Evolutionary conservation across 306 rosid genomes (phyloP).

Genomic region (Cyamopsis tetragonoloba): DNA sequence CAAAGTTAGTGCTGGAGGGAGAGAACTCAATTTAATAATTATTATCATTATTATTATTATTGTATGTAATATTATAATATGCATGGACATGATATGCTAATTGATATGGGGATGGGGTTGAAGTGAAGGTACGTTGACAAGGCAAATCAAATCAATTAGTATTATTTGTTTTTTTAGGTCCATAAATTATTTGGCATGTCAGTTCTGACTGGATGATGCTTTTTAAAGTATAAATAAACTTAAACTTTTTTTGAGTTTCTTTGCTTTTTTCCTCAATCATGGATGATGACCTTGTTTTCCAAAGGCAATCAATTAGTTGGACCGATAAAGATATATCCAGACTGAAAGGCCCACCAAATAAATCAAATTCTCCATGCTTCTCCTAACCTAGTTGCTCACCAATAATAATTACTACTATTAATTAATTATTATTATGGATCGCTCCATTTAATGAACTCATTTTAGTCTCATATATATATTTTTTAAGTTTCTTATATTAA

Average conservation of each 20-base stretch:
- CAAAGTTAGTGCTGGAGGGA: not conserved
- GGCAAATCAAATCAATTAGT: not conserved
- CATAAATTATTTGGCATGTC: slow-evolving; percentile 23
- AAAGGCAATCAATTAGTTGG: slow-evolving; percentile 14
- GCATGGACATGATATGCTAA: slow-evolving; percentile 7
- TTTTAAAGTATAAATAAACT: too few relatives aligned
- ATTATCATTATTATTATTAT: too few relatives aligned
- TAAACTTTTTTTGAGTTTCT: not conserved
- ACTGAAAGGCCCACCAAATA: slow-evolving; percentile 23
- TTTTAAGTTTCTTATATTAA: too few relatives aligned
- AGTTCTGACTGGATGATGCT: slow-evolving; percentile 14
- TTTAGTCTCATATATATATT: too few relatives aligned
- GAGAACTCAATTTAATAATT: not conserved
- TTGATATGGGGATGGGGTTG: slow-evolving; percentile 4
- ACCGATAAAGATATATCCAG: not conserved
- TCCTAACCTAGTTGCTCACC: not conserved
- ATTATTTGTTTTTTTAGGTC: not conserved
- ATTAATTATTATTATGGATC: not conserved
- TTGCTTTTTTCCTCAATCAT: slow-evolving; percentile 30
- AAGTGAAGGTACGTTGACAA: slow-evolving; percentile 11
- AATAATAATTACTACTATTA: not conserved
- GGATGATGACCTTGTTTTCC: slow-evolving; percentile 27
- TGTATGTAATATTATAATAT: too few relatives aligned
- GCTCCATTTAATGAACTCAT: slow-evolving; percentile 12
- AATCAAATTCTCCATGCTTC: slow-evolving; percentile 11